Evolutionary conservation across 352 stramenopile genomes (phyloP).

Genomic region (Pythium oligandrum): DNA sequence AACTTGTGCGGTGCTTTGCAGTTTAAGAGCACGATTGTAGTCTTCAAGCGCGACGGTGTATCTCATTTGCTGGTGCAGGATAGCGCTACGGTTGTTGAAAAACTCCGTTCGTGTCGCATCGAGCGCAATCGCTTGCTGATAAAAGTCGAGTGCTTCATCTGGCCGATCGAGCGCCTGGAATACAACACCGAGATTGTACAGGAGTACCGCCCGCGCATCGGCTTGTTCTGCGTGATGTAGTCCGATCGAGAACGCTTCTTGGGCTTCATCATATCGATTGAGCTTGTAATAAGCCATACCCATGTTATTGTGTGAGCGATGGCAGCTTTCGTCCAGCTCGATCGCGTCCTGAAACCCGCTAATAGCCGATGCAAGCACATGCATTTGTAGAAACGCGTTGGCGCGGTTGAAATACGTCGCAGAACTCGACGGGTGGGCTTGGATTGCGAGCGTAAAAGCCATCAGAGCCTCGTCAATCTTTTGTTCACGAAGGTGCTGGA

Average conservation of each 20-base stretch:
- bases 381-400: constrained; percentile 42
- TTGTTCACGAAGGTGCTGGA: constrained; percentile 16
- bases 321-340: constrained; percentile 30
- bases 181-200: constrained; percentile 44
- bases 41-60: constrained; percentile 47
- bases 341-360: constrained; percentile 47
- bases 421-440: constrained; percentile 28
- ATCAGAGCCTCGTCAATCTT: constrained; percentile 46
- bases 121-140: constrained; percentile 42
- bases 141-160: constrained; percentile 44
- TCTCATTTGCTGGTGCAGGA: constrained; percentile 48
- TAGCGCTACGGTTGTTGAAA: constrained; percentile 53
- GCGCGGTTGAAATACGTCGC: constrained; percentile 49
- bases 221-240: constrained; percentile 22
- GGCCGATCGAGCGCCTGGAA: constrained; percentile 32
- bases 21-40: constrained; percentile 37
- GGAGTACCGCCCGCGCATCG: constrained; percentile 28
- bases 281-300: constrained; percentile 38
- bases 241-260: constrained; percentile 32
- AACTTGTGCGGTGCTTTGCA: constrained; percentile 2
- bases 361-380: constrained; percentile 29
- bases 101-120: constrained; percentile 36
- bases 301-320: constrained; percentile 42
- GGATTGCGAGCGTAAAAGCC: constrained; percentile 46
- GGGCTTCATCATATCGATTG: constrained; percentile 40